Evolutionary conservation across 805 yeast genomes (phyloP), one percentile per base, ranked within the genome.

Genomic region (Candida pini): DNA sequence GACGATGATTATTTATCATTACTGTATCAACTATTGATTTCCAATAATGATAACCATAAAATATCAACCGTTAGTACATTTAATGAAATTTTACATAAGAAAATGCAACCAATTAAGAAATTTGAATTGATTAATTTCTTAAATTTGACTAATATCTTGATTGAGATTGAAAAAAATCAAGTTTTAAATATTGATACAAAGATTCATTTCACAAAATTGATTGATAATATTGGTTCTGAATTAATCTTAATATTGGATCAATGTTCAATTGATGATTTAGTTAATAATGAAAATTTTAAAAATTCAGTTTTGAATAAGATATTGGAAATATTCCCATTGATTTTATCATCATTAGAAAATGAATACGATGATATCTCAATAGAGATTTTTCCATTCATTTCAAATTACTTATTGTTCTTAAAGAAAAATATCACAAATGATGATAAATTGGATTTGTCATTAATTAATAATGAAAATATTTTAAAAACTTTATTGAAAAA

Each of bases 301-400:
- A 49, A 45, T 27, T 55, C 62, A 26, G 58, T 64, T 29, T 58
- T 55, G 33, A 64, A 62, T 28, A 71, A 76, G 46, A 64, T 85
- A 14, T 56, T 78, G 19, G 73, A 74, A 37, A 64, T 84, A 14
- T 74, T 86, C 66, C 96, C 97, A 16, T 66, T 78, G 20, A 66
- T 83, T 6, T 69, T 90, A 39, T 69, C 69, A 39, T 85, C 81
- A 44, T 69, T 92, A 53, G 71, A 76, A 20, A 82, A 87, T 55
- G 95, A 81, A 43, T 88, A 81, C 52, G 97, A 92, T 57, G 97
- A 92, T 46, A 81, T 90, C 10, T 76, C 94, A 1, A 68, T 72
- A 25, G 95, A 86, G 56, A 82, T 87, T 6, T 82, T 90, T 51
- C 81, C 92, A 7, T 83, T 87, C 49, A 64, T 92, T 30, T 75